Percentiles rank a stretch among this genome's conserved stretches.
Conservation (phyloP, 1,139 yeast genomes). For the Suhomyces yuchorum region DNA sequence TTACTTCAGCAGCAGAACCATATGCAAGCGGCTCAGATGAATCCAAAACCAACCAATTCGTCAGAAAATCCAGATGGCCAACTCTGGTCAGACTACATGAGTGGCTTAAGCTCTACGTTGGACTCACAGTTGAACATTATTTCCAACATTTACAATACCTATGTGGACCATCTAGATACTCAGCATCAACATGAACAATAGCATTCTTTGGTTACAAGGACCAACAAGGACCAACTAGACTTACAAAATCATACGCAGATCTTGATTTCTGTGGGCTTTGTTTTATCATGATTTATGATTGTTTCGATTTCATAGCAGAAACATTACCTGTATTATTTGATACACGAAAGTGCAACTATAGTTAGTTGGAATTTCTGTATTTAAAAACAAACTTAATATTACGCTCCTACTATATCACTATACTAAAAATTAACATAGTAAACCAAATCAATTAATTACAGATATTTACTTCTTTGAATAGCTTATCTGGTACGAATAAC, state of each 20-base stretch:
- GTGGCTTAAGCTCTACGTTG: slow-evolving; percentile 4
- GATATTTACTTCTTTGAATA: not conserved
- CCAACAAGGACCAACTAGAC: too few relatives aligned
- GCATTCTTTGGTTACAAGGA: too few relatives aligned
- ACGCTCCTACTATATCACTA: too few relatives aligned
- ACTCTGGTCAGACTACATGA: slow-evolving; percentile 10
- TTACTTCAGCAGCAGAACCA: not conserved
- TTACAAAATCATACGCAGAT: too few relatives aligned
- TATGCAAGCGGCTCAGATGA: not conserved
- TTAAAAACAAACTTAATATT: not conserved
- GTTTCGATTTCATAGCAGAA: not conserved
- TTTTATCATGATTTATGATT: not conserved
- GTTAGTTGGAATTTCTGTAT: not conserved
- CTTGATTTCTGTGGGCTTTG: not conserved
- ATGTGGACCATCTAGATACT: not conserved
- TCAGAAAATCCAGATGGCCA: slow-evolving; percentile 3
- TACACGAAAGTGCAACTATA: not conserved
- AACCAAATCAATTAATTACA: not conserved
- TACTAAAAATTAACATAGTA: too few relatives aligned
- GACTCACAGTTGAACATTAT: slow-evolving; percentile 8
- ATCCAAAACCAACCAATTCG: not conserved
- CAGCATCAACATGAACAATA: not conserved
- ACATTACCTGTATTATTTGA: not conserved
- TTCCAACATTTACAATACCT: not conserved
- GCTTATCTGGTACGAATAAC: slow-evolving; percentile 85